Conservation (phyloP, 352 stramenopile species). For the Lagenidium sp. region DNA sequence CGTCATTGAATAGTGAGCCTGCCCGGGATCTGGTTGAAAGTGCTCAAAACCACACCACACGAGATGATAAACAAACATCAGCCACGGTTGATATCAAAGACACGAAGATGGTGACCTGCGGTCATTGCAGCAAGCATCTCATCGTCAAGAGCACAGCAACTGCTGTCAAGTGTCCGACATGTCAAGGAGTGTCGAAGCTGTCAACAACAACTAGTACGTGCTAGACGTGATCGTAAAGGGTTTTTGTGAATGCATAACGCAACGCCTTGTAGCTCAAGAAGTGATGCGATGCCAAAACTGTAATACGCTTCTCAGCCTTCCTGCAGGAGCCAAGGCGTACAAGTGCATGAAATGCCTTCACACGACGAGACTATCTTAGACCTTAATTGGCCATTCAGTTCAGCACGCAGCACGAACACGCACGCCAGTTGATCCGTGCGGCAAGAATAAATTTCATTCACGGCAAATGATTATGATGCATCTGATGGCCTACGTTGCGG, state of each 20-base stretch:
- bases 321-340: slow-evolving; percentile 72
- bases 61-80: not conserved
- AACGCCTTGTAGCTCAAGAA: slow-evolving; percentile 62
- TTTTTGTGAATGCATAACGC: too few species aligned
- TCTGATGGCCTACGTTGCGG: too few species aligned
- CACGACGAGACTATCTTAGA: slow-evolving; percentile 71
- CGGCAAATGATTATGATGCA: too few species aligned
- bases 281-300: slow-evolving; percentile 86
- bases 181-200: slow-evolving; percentile 71
- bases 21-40: too few species aligned
- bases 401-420: too few species aligned
- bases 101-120: slow-evolving; percentile 80
- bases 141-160: slow-evolving; percentile 73
- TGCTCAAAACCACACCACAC: too few species aligned
- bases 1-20: too few species aligned
- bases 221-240: slow-evolving; percentile 6
- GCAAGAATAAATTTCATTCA: too few species aligned
- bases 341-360: slow-evolving; percentile 87
- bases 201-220: slow-evolving; percentile 77
- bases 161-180: slow-evolving; percentile 75
- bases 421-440: too few species aligned
- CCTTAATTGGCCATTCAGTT: too few species aligned
- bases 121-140: slow-evolving; percentile 78
- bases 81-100: slow-evolving; percentile 54
- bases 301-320: slow-evolving; percentile 76